Evolutionary conservation across 1,139 yeast species (phyloP).

Genomic region (Candida pseudocylindracea): DNA sequence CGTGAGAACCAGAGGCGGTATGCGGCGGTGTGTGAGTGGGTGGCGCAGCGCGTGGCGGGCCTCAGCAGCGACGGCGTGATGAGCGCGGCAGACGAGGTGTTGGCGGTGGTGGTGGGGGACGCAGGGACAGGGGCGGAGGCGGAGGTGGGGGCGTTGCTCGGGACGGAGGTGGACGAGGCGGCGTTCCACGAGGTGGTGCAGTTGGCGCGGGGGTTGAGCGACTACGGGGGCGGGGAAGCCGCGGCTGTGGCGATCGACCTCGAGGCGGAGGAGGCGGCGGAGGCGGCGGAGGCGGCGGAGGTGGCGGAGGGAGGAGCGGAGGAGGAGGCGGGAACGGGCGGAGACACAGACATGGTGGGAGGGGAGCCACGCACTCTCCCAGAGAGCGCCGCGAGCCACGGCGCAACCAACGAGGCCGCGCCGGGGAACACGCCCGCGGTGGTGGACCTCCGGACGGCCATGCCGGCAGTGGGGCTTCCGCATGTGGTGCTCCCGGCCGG

Average conservation of each 20-base stretch:
- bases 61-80: too few species aligned
- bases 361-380: too few species aligned
- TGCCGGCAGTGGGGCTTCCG: neutral
- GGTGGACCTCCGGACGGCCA: neutral
- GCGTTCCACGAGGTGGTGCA: too few species aligned
- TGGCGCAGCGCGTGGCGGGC: too few species aligned
- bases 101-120: slow-evolving; percentile 14
- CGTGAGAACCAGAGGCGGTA: too few species aligned
- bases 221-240: slow-evolving; percentile 5
- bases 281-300: slow-evolving; percentile 9
- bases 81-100: slow-evolving; percentile 8
- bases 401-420: too few species aligned
- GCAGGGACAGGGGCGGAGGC: slow-evolving; percentile 11
- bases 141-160: slow-evolving; percentile 14
- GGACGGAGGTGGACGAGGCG: too few species aligned
- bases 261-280: slow-evolving; percentile 10
- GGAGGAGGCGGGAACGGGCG: slow-evolving; percentile 2
- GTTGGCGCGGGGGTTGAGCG: too few species aligned
- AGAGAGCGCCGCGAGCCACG: too few species aligned
- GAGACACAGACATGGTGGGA: too few species aligned
- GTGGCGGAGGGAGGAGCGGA: slow-evolving; percentile 7
- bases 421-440: too few species aligned
- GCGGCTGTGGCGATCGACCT: slow-evolving; percentile 10
- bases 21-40: too few species aligned
- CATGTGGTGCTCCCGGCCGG: slow-evolving; percentile 37